phyloP scores from a whole-genome alignment of 805 yeast species.

The Scheffersomyces coipomensis region DNA sequence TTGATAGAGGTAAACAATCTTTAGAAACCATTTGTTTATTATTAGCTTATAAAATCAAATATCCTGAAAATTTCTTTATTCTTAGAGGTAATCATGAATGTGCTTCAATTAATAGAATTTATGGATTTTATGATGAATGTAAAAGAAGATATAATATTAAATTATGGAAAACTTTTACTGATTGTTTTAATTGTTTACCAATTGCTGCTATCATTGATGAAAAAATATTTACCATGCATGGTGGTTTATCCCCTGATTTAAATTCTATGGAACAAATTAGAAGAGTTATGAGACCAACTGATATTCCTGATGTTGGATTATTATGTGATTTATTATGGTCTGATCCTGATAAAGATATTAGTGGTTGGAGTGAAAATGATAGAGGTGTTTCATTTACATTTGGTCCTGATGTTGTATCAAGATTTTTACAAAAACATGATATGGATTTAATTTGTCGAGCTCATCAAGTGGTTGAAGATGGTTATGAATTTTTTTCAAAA shows the following conservation, averaged over 20 bases:
- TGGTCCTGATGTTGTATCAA: conserved; percentile 75
- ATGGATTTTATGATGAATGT: conserved; percentile 98
- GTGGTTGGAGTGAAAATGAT: conserved; percentile 88
- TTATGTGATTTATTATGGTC: conserved; percentile 79
- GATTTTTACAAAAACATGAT: conserved; percentile 69
- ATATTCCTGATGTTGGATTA: conserved; percentile 80
- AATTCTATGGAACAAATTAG: conserved; percentile 74
- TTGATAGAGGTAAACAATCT: conserved; percentile 95
- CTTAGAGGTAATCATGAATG: conserved; percentile 96
- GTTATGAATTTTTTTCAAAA: conserved; percentile 93
- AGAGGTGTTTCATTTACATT: conserved; percentile 82
- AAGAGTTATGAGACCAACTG: conserved; percentile 76
- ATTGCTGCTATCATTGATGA: conserved; percentile 95
- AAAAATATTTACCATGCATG: conserved; percentile 89
- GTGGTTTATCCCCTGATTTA: conserved; percentile 76
- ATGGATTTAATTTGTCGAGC: conserved; percentile 83
- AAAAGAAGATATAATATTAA: conserved; percentile 89
- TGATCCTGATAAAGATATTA: conserved; percentile 79
- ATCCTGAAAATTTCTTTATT: conserved; percentile 92
- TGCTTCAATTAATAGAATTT: conserved; percentile 93
- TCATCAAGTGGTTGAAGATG: conserved; percentile 89
- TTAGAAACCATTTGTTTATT: conserved; percentile 86
- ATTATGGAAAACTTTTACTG: conserved; percentile 91
- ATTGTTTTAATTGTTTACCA: conserved; percentile 93
- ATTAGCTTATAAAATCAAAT: conserved; percentile 91